Evolutionary conservation across 306 rosid genomes (phyloP).

Genomic region (Acacia confusa): DNA sequence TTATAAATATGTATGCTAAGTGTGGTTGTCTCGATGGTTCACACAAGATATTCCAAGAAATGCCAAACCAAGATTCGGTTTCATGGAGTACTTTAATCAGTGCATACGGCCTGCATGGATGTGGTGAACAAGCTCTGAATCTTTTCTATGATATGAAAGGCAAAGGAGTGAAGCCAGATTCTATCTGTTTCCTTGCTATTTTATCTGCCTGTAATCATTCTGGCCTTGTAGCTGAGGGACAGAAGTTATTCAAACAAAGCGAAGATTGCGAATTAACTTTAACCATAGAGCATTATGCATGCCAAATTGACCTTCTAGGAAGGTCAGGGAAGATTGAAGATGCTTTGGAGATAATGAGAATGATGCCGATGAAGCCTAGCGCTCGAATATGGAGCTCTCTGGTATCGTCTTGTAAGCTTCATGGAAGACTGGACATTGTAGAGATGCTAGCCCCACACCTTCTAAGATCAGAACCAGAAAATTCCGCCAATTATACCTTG

Average conservation of each 20-base stretch:
- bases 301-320: slow-evolving; percentile 65
- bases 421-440: slow-evolving; percentile 58
- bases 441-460: slow-evolving; percentile 51
- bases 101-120: slow-evolving; percentile 65
- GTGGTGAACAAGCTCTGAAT: slow-evolving; percentile 55
- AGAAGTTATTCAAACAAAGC: slow-evolving; percentile 41
- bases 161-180: slow-evolving; percentile 48
- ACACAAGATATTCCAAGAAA: slow-evolving; percentile 48
- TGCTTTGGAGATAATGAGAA: slow-evolving; percentile 50
- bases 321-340: slow-evolving; percentile 65
- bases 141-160: slow-evolving; percentile 58
- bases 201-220: slow-evolving; percentile 73
- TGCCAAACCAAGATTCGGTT: slow-evolving; percentile 49
- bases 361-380: slow-evolving; percentile 64
- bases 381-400: slow-evolving; percentile 62
- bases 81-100: slow-evolving; percentile 61
- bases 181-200: slow-evolving; percentile 50
- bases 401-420: slow-evolving; percentile 61
- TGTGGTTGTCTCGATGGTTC: slow-evolving; percentile 55
- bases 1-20: slow-evolving; percentile 70
- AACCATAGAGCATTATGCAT: slow-evolving; percentile 59
- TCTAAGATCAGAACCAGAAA: slow-evolving; percentile 55
- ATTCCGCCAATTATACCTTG: slow-evolving; percentile 53
- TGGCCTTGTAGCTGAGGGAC: slow-evolving; percentile 62
- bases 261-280: slow-evolving; percentile 34